Percentiles rank a stretch among this genome's conserved stretches.
These are phyloP conservation scores for Sordariomycetes sp. DNA, from an alignment of 2,329 filamentous ascomycete species.

Conservation along the genomic window DNA sequence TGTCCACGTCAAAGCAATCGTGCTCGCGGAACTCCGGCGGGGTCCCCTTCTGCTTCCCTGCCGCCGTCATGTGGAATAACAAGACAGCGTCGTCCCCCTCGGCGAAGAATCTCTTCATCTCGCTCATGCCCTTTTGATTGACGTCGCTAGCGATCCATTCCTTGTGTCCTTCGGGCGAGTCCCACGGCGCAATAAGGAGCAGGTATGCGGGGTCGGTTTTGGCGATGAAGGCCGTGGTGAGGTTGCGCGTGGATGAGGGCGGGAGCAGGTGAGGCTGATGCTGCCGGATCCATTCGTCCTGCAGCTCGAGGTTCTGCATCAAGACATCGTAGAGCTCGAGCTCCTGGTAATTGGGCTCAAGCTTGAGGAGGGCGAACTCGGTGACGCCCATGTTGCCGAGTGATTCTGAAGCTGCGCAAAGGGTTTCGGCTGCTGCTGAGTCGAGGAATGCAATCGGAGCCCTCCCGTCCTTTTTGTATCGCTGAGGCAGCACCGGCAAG, in stretches of 20 bases:
- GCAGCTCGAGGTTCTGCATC: conserved; percentile 20
- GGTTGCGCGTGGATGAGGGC: conserved; percentile 15
- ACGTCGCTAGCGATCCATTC: conserved; percentile 33
- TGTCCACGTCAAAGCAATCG: conserved; percentile 24
- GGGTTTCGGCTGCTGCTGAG: neutral
- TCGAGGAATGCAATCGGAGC: conserved; percentile 1
- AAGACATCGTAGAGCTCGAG: conserved; percentile 22
- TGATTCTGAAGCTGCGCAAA: neutral
- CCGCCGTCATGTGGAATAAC: conserved; percentile 31
- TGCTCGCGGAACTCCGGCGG: conserved; percentile 13
- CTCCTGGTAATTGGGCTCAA: conserved; percentile 16
- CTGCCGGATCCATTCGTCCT: conserved; percentile 28
- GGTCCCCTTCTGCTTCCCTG: conserved; percentile 13
- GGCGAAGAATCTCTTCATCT: conserved; percentile 21
- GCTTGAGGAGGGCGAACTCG: conserved; percentile 27
- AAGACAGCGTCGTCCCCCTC: conserved; percentile 20
- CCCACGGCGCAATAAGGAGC: conserved; percentile 37
- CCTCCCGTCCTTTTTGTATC: no score
- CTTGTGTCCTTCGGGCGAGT: conserved; percentile 27
- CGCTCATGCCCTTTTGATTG: conserved; percentile 25
- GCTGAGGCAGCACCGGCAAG: no score
- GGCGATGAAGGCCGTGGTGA: conserved; percentile 24
- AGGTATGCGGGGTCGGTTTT: conserved; percentile 24
- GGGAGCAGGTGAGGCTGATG: conserved; percentile 24
- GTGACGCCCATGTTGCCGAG: conserved; percentile 25